Conservation (phyloP, 768 basidiomycete species). For the Calvatia gigantea region DNA sequence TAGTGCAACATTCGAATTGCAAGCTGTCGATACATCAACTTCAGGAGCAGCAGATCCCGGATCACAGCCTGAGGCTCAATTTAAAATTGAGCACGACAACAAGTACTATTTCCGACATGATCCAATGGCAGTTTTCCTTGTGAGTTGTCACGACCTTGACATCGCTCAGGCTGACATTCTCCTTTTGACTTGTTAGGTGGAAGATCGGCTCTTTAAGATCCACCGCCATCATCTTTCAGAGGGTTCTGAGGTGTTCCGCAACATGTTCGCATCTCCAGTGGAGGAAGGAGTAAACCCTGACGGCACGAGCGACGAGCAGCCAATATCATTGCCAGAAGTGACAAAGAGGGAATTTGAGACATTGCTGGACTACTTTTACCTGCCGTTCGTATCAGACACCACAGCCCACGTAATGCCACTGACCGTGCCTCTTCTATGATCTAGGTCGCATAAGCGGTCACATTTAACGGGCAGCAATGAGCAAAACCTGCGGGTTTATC, state of each 20-base stretch:
- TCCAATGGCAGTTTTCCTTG: slow-evolving; percentile 18
- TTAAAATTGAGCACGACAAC: background rate
- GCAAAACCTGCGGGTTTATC: slow-evolving; percentile 26
- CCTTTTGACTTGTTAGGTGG: no score
- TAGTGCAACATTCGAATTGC: no score
- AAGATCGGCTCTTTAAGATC: background rate
- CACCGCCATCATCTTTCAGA: background rate
- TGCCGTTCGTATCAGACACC: slow-evolving; percentile 21
- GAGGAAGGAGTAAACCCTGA: slow-evolving; percentile 19
- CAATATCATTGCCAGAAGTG: slow-evolving; percentile 31
- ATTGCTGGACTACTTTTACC: slow-evolving; percentile 37
- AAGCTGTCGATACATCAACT: no score
- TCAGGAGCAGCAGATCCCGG: no score
- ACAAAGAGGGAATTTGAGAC: slow-evolving; percentile 31
- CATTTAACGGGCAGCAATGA: no score
- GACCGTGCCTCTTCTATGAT: no score
- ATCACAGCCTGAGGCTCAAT: no score
- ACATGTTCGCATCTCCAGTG: background rate
- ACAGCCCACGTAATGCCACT: background rate
- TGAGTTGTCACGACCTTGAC: background rate
- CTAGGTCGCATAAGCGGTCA: no score
- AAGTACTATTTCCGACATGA: slow-evolving; percentile 19
- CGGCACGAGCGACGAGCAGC: slow-evolving; percentile 27
- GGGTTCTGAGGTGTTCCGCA: background rate
- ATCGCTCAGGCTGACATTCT: background rate